These are phyloP conservation scores for Colletotrichum filicis DNA, from an alignment of 2,329 filamentous ascomycete species.

Conservation along the genomic window DNA sequence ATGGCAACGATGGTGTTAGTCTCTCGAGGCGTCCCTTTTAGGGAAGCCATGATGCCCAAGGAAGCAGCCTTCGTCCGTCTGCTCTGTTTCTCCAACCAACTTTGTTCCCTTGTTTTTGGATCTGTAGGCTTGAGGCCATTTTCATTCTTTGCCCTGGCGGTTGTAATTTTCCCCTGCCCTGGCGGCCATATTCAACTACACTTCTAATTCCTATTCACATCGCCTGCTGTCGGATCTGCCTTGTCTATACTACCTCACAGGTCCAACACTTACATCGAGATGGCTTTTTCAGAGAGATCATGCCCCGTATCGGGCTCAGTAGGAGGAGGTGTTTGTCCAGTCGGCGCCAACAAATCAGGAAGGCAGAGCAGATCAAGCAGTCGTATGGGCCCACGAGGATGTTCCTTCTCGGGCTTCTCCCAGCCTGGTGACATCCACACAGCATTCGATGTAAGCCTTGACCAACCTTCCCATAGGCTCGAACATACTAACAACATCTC, in stretches of 20 bases:
- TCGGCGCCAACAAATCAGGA: slow-evolving; percentile 29
- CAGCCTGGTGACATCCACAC: slow-evolving; percentile 43
- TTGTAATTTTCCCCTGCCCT: slow-evolving; percentile 10
- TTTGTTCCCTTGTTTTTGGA: not conserved
- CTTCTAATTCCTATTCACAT: not conserved
- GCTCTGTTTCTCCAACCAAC: not conserved
- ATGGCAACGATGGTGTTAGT: not conserved
- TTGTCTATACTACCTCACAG: not conserved
- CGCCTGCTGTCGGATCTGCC: no score
- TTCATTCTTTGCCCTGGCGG: slow-evolving; percentile 22
- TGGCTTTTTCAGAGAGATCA: slow-evolving; percentile 42
- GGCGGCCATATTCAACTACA: slow-evolving; percentile 15
- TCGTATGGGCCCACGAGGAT: slow-evolving; percentile 44
- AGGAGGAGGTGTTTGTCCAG: slow-evolving; percentile 39
- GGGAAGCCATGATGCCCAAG: not conserved
- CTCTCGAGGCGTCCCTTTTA: slow-evolving; percentile 7
- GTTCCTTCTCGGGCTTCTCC: slow-evolving; percentile 45
- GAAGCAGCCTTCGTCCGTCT: not conserved
- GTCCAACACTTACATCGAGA: slow-evolving; percentile 19
- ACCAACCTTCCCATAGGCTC: not conserved
- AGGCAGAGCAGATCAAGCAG: slow-evolving; percentile 28
- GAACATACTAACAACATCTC: not conserved
- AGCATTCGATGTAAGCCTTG: slow-evolving; percentile 48
- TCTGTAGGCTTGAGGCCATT: slow-evolving; percentile 7
- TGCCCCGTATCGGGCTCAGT: slow-evolving; percentile 45